Evolutionary conservation across 148 eudicot species (phyloP).

Genomic region (Polygonum maritimum): DNA sequence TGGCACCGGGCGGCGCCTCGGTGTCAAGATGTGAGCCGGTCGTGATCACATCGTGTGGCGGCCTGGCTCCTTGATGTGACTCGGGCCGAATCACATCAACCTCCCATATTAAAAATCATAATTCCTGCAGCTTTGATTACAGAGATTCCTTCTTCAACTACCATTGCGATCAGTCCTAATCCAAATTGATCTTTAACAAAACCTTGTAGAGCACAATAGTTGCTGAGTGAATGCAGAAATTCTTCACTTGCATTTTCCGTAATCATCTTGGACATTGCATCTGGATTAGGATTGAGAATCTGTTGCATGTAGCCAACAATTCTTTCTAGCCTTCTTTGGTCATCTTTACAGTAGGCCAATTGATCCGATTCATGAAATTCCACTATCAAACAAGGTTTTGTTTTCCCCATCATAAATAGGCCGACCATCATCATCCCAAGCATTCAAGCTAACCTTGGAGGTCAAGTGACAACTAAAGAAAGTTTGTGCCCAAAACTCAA

Average conservation of each 20-base stretch:
- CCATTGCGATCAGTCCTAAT: slow-evolving; percentile 87
- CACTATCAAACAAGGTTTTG: slow-evolving; percentile 81
- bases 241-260: slow-evolving; percentile 98
- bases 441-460: no score
- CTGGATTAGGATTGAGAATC: slow-evolving; percentile 98
- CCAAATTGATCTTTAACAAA: slow-evolving; percentile 99
- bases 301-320: slow-evolving; percentile 99
- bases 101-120: slow-evolving; percentile 99
- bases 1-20: no score
- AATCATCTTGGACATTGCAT: slow-evolving; percentile 96
- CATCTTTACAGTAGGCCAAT: slow-evolving; percentile 72
- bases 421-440: slow-evolving; percentile 82
- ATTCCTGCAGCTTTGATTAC: slow-evolving; percentile 89
- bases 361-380: slow-evolving; percentile 93
- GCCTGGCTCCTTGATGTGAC: no score
- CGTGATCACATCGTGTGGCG: no score
- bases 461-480: no score
- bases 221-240: slow-evolving; percentile 78
- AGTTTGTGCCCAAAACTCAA: no score
- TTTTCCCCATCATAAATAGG: slow-evolving; percentile 76
- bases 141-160: slow-evolving; percentile 93
- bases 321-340: slow-evolving; percentile 81
- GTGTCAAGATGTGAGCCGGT: no score
- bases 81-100: no score
- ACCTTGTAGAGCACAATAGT: slow-evolving; percentile 99